Evolutionary conservation across 768 basidiomycete genomes (phyloP).

Genomic region (Zangia roseola): DNA sequence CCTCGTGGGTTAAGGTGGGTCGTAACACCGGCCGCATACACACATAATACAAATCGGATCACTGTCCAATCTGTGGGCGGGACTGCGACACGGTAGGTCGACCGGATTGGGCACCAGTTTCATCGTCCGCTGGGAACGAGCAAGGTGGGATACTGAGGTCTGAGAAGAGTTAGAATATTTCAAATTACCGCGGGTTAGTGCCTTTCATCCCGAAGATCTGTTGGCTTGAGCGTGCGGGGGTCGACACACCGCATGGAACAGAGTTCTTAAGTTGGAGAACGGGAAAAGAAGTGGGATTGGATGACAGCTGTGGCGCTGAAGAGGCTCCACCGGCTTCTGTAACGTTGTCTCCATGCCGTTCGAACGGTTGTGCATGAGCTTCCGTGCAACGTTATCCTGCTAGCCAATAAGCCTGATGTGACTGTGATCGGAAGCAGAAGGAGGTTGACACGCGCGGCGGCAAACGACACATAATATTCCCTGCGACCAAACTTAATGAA

Average conservation of each 20-base stretch:
- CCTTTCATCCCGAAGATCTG: constrained; percentile 18
- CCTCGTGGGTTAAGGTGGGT: constrained; percentile 34
- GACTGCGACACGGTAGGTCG: not conserved
- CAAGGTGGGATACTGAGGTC: not conserved
- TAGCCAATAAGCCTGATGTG: constrained; percentile 10
- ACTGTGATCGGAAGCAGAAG: constrained; percentile 27
- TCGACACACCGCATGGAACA: constrained; percentile 6
- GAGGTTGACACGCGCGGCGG: constrained; percentile 15
- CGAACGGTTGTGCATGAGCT: constrained; percentile 9
- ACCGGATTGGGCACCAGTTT: not conserved
- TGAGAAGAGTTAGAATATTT: constrained; percentile 30
- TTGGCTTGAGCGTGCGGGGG: constrained; percentile 9
- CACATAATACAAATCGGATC: constrained; percentile 18
- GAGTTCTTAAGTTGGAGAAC: constrained; percentile 11
- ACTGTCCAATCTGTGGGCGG: not conserved
- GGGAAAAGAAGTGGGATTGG: not conserved
- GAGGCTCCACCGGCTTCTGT: constrained; percentile 19
- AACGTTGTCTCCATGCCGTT: constrained; percentile 27
- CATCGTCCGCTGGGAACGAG: not conserved
- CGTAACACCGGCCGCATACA: constrained; percentile 6
- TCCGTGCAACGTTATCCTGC: constrained; percentile 20
- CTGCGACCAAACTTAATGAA: constrained; percentile 22
- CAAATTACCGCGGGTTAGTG: constrained; percentile 19
- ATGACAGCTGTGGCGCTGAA: not conserved
- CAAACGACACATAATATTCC: constrained; percentile 31